Evolutionary conservation across 2,329 filamentous ascomycete genomes (phyloP), one percentile per base, ranked within the genome.

Genomic region (Colletotrichum liaoningense): DNA sequence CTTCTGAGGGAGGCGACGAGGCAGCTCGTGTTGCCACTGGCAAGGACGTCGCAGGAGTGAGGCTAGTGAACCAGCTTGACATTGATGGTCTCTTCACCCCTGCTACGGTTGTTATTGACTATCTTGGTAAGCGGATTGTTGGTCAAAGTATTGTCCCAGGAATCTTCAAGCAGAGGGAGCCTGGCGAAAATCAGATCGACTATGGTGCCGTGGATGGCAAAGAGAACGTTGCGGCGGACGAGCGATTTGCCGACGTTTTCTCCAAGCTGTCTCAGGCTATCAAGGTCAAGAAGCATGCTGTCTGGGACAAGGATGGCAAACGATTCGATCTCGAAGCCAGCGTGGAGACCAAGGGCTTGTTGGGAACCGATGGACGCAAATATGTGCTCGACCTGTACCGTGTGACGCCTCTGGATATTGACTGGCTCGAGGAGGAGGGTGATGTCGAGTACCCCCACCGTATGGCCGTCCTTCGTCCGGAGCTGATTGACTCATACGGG

Each of bases 201-300:
- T 99, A 99, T 80, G 97, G 97, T 80, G 97, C 96, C 77, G 97
- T 98, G 38, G 97, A 99, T 81, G 97, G 97, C 77, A 98, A 97
- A 84, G 97, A 99, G 77, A 90, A 97, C 30, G 94, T 99, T 64
- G 95, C 97, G 0, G 93, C 94, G 14, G 95, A 98, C 79, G 93
- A 97, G 80, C 91, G 92, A 24, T 99, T 99, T 79, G 91, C 91
- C 0, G 86, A 93, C 33, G 89, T 94, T 11, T 99, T 99, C 79
- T 92, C 94, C 80, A 95, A 97, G 86, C 89, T 99, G 38, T 98
- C 96, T 56, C 95, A 96, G 84, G 91, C 95, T 3, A 89, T 98
- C 79, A 94, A 93, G 77, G 94, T 98, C 72, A 98, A 98, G 89
- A 93, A 93, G 84, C 97, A 99, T 82, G 88, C 95, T 57, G 97